Percentiles rank a stretch among this genome's conserved stretches.
Conservation (phyloP, 768 basidiomycete genomes). For the Strobilomyces echinocephalus region DNA sequence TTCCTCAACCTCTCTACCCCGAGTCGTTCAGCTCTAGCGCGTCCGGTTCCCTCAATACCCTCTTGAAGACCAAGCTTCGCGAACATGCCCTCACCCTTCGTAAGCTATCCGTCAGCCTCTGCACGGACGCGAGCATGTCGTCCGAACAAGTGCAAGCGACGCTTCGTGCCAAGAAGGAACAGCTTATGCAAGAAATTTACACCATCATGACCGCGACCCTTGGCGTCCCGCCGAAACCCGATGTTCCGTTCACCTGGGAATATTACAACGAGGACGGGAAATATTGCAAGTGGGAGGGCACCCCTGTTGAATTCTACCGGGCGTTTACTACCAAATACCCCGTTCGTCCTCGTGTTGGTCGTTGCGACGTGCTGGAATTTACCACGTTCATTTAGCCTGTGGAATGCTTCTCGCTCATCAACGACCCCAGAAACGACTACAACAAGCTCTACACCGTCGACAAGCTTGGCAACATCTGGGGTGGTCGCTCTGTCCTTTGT, state of each 20-base stretch:
- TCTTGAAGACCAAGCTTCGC: slow-evolving; percentile 87
- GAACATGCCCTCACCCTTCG: slow-evolving; percentile 87
- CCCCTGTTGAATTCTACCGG: slow-evolving; percentile 75
- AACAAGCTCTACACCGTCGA: slow-evolving; percentile 86
- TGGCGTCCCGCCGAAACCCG: slow-evolving; percentile 77
- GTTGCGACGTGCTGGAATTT: neutral
- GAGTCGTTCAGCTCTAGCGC: slow-evolving; percentile 81
- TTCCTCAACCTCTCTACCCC: slow-evolving; percentile 79
- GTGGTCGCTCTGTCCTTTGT: slow-evolving; percentile 82
- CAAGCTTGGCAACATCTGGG: slow-evolving; percentile 90
- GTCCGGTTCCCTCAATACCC: slow-evolving; percentile 64
- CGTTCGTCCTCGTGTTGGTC: slow-evolving; percentile 33
- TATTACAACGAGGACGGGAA: slow-evolving; percentile 81
- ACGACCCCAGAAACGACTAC: slow-evolving; percentile 88
- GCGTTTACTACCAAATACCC: slow-evolving; percentile 54
- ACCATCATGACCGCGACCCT: slow-evolving; percentile 79
- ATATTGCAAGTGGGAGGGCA: slow-evolving; percentile 70
- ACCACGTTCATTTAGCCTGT: slow-evolving; percentile 39
- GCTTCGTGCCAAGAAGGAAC: slow-evolving; percentile 80
- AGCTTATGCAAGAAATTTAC: slow-evolving; percentile 80
- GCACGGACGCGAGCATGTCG: slow-evolving; percentile 39
- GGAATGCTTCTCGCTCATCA: slow-evolving; percentile 88
- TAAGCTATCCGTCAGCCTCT: slow-evolving; percentile 50
- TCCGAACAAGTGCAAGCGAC: slow-evolving; percentile 44
- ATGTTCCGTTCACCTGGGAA: slow-evolving; percentile 78